Percentiles rank a stretch among this genome's conserved stretches.
phyloP scores from a whole-genome alignment of 371 early-diverging fungal genomes.

The Mucor plumbeus region DNA sequence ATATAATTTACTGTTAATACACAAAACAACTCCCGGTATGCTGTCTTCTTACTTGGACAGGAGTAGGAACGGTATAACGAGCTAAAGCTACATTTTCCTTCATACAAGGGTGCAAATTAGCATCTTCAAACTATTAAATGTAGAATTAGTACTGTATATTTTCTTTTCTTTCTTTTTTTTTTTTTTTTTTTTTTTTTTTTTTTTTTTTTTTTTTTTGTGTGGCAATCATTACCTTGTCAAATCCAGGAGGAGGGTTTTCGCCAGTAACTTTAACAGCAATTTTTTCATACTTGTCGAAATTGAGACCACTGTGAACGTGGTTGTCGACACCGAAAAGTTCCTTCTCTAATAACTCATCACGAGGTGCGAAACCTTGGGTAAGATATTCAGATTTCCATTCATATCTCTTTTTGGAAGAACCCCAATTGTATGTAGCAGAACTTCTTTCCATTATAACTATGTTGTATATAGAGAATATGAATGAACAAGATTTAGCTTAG shows the following conservation, averaged over 20 bases:
- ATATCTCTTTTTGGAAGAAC: conserved; percentile 44
- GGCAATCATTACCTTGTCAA: conserved; percentile 30
- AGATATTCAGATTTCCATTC: conserved; percentile 50
- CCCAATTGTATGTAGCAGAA: conserved; percentile 42
- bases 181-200: too few relatives aligned
- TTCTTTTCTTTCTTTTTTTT: conserved; percentile 8
- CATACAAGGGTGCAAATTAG: conserved; percentile 53
- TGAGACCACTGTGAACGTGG: conserved; percentile 53
- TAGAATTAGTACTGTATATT: background rate
- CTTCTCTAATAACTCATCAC: conserved; percentile 50
- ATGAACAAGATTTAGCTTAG: too few relatives aligned
- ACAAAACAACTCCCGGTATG: background rate
- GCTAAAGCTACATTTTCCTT: conserved; percentile 62
- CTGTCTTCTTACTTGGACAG: conserved; percentile 59
- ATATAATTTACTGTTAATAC: background rate
- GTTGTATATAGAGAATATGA: background rate
- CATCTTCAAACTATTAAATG: conserved; percentile 48
- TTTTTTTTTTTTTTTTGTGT: too few relatives aligned
- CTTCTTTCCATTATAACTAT: background rate
- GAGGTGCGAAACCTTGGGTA: conserved; percentile 39
- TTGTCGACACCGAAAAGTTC: conserved; percentile 59
- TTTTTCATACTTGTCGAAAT: conserved; percentile 60
- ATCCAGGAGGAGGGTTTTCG: conserved; percentile 47
- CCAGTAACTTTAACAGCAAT: conserved; percentile 61
- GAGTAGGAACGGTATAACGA: conserved; percentile 69